These are phyloP conservation scores for Blastomyces silverae DNA, from an alignment of 2,329 filamentous ascomycete species.

Conservation along the genomic window DNA sequence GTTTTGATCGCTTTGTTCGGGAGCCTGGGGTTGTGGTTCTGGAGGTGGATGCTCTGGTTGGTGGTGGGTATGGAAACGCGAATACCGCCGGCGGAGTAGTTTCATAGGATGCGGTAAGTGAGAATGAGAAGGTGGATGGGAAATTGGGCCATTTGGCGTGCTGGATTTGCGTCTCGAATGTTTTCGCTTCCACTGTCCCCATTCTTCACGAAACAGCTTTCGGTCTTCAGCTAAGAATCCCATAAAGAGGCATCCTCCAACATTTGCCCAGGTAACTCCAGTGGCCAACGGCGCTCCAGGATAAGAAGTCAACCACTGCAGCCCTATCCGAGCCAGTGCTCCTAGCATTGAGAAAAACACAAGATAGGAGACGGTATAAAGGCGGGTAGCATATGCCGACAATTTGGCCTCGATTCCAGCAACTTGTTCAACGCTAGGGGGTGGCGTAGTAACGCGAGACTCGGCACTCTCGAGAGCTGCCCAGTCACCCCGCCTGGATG, in stretches of 20 bases:
- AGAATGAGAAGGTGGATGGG: neutral
- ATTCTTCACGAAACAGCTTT: constrained; percentile 64
- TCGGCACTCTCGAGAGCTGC: constrained; percentile 34
- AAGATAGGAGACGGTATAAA: constrained; percentile 73
- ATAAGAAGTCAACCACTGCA: constrained; percentile 73
- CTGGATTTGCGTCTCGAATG: neutral
- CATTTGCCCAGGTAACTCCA: constrained; percentile 78
- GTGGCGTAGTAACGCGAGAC: constrained; percentile 21
- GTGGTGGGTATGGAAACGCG: constrained; percentile 23
- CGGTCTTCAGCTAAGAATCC: constrained; percentile 78
- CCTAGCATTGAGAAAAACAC: constrained; percentile 80
- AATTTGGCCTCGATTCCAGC: constrained; percentile 25
- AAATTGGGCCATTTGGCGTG: neutral
- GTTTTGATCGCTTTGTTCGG: neutral
- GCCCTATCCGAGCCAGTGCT: constrained; percentile 72
- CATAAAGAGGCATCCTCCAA: constrained; percentile 72
- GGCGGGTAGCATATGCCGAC: constrained; percentile 50
- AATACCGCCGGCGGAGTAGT: neutral
- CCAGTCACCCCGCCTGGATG: constrained; percentile 32
- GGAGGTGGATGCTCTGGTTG: constrained; percentile 1
- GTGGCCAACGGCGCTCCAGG: constrained; percentile 68
- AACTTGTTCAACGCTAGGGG: constrained; percentile 16
- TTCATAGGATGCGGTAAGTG: constrained; percentile 31
- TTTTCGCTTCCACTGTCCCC: constrained; percentile 38
- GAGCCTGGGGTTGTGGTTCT: neutral